Conservation (phyloP, 2,329 filamentous ascomycete genomes). For the Fusarium brevicatenulatum region DNA sequence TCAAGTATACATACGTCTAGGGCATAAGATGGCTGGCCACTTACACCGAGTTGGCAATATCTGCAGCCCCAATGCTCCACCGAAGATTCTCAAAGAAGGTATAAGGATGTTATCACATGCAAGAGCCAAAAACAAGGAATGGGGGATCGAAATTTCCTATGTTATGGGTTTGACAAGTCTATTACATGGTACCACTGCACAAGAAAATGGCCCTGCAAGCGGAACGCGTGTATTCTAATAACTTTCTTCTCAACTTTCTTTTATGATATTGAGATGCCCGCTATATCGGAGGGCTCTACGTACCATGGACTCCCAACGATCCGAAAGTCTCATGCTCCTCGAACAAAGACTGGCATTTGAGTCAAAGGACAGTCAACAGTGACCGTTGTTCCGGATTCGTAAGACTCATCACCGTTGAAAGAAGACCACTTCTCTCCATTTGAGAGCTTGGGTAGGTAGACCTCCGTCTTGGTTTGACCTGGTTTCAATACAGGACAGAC, state of each 20-base stretch:
- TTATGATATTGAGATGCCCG: not conserved
- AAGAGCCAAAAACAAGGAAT: not conserved
- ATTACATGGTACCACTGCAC: not conserved
- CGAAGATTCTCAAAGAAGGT: conserved; percentile 29
- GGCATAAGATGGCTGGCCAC: conserved; percentile 29
- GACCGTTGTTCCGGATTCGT: not conserved
- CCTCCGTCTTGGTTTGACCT: conserved; percentile 54
- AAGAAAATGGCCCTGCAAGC: not conserved
- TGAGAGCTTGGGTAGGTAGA: conserved; percentile 61
- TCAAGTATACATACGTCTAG: conserved; percentile 26
- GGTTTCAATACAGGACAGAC: conserved; percentile 65
- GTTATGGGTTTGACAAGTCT: not conserved
- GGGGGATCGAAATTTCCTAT: conserved; percentile 16
- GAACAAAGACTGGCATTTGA: conserved; percentile 14
- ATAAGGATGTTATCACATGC: conserved; percentile 15
- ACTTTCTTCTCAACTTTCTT: not conserved
- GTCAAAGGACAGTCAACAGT: conserved; percentile 9
- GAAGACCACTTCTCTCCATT: conserved; percentile 9
- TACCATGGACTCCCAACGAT: not conserved
- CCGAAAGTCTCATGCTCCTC: not conserved
- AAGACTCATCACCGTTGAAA: not conserved
- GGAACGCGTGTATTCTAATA: not conserved
- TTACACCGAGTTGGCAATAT: conserved; percentile 28
- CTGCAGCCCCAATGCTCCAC: conserved; percentile 11
- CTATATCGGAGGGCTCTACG: not conserved